Base-by-base conservation (phyloP, 208 protist genomes). In the Trypanosoma boissoni region DNA sequence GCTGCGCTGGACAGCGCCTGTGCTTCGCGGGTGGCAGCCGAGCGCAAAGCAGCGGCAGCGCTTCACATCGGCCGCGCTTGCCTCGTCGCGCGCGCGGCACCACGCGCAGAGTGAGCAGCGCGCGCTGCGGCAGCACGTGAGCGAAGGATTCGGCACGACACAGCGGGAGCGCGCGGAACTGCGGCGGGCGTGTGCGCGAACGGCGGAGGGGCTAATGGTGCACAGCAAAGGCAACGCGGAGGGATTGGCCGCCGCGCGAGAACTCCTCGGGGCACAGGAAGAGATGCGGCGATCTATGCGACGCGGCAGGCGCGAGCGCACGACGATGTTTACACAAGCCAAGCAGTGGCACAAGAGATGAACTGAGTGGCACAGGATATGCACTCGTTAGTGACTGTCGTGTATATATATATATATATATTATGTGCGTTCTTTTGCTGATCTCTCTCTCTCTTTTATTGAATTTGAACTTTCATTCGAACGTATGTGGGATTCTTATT, bases 271-370 rank as follows among this genome's bases (percentile, higher is more conserved):
- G 50, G 43, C 83, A 41, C 41, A 85, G 32, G 83, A 91, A 56
- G 73, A 43, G 2, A 72, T 71, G 37, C 70, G 83, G 12, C 45
- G 58, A 24, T 45, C 76, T 14, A 78, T 83, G 69, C 80, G 76
- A 49, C 56, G 68, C 39, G 68, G 69, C n/a, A 68, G 72, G 18
- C 49, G 48, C 9, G 52, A 53, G 41, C 64, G 83, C 24, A 77
- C 62, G 31, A 67, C 68, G 26, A 56, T 58, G 14, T 91, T 87
- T 63, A 67, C 64, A 5, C 70, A 55, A 10, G 42, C 56, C 44
- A 91, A 87, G 69, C 66, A 64, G 29, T 79, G 75, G 75, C 49
- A n/a, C n/a, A n/a, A n/a, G n/a, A n/a, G n/a, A n/a, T n/a, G n/a
- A n/a, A n/a, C n/a, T n/a, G n/a, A n/a, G n/a, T n/a, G n/a, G n/a